Evolutionary conservation across 106 monocot genomes (phyloP), one percentile per base, ranked within the genome.

Genomic region (Cymbidium sinense): DNA sequence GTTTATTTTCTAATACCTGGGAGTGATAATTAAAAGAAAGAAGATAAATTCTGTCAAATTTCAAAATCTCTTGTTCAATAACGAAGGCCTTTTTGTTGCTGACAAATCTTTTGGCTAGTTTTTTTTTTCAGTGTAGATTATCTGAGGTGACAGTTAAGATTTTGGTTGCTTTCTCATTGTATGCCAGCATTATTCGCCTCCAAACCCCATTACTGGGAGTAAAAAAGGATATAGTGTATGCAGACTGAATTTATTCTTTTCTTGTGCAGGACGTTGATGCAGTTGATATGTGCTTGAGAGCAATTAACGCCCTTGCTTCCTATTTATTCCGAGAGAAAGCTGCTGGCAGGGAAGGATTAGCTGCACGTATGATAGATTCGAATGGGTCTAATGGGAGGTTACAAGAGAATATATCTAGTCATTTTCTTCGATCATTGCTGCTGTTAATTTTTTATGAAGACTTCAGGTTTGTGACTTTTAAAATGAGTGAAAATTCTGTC

Each of bases 261-360:
- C 77, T 21, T 76, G 62, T 33, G 50, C 87, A 98, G 99, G 99
- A 99, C 58, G 81, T 83, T 70, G 99, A 99, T 81, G 74, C 95
- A 54, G 87, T 93, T 62, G 90, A 88, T 78, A 90, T 89, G 90
- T 99, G 99, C 80, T 78, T 99, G 79, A 79, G 87, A 86, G 94
- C 94, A 76, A 81, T 95, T n/a, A 81, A 86, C 87, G 90, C 95
- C 74, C 95, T 99, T 77, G 94, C 92, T 52, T 87, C 94, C 12
- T 90, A 87, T 79, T 90, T 94, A 82, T 99, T 83, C 67, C 92
- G 85, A 80, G 90, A 92, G 80, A 88, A 76, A 82, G 20, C 39
- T 52, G 34, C 61, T 23, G 92, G 92, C 8, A 88, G 79, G 51
- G 83, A 79, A 79, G 94, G 98, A 39, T 83, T 94, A 51, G 81